Evolutionary conservation across 306 rosid genomes (phyloP).

Genomic region (Alnus rubra): DNA sequence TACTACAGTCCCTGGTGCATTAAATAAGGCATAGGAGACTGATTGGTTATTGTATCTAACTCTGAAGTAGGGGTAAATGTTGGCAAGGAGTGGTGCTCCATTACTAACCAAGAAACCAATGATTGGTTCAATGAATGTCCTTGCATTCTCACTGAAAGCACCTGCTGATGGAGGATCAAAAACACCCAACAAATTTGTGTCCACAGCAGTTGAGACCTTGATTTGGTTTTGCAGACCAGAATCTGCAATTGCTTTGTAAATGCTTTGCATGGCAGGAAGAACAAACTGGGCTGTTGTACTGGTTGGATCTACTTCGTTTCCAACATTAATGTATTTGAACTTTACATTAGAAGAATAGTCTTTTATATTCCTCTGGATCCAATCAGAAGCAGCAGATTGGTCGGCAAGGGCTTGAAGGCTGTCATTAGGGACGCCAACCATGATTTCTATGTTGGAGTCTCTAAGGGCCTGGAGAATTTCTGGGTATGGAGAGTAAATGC

Average conservation of each 20-base stretch:
- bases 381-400: constrained; percentile 1
- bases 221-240: constrained; percentile 11
- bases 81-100: constrained; percentile 6
- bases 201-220: constrained; percentile 21
- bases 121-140: constrained; percentile 8
- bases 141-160: constrained; percentile 5
- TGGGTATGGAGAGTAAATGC: not conserved
- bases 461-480: constrained; percentile 1
- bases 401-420: not conserved
- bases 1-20: not conserved
- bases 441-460: constrained; percentile 1
- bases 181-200: not conserved
- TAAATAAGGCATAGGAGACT: constrained; percentile 2
- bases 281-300: not conserved
- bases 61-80: constrained; percentile 24
- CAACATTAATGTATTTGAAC: constrained; percentile 24
- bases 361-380: constrained; percentile 28
- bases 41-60: constrained; percentile 4
- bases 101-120: constrained; percentile 6
- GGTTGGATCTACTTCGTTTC: constrained; percentile 9
- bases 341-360: constrained; percentile 1
- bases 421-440: constrained; percentile 5
- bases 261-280: constrained; percentile 14
- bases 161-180: constrained; percentile 33
- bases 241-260: constrained; percentile 11